Evolutionary conservation across 2,329 filamentous ascomycete genomes (phyloP).

Genomic region (Aspergillus udagawae): DNA sequence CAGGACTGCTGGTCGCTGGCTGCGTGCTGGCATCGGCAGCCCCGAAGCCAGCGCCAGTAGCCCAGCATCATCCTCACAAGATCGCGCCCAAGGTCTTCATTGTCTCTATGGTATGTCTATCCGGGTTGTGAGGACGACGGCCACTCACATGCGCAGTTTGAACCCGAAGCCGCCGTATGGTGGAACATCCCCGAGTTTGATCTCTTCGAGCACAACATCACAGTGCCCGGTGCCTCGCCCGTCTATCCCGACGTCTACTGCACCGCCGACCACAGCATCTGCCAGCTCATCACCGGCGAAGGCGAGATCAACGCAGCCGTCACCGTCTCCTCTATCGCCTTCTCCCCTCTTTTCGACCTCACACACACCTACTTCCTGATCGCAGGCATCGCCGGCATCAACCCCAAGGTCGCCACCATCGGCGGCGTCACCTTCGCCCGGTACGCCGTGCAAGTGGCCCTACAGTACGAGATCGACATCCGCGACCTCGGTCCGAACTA

Average conservation of each 20-base stretch:
- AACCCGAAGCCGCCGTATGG: slow-evolving; percentile 60
- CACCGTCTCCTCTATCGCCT: slow-evolving; percentile 60
- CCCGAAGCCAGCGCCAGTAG: neutral
- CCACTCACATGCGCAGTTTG: slow-evolving; percentile 46
- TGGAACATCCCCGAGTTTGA: slow-evolving; percentile 54
- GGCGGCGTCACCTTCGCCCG: slow-evolving; percentile 64
- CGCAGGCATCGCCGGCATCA: slow-evolving; percentile 70
- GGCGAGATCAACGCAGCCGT: slow-evolving; percentile 71
- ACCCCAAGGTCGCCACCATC: slow-evolving; percentile 63
- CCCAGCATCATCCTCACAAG: slow-evolving; percentile 8
- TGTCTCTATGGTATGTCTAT: slow-evolving; percentile 35
- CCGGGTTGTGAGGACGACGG: neutral
- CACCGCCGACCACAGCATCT: slow-evolving; percentile 56
- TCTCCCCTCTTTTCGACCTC: slow-evolving; percentile 61
- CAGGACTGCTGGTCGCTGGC: slow-evolving; percentile 13
- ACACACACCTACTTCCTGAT: slow-evolving; percentile 66
- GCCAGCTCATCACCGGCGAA: slow-evolving; percentile 66
- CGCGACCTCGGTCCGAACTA: slow-evolving; percentile 64
- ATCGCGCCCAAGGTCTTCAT: slow-evolving; percentile 41
- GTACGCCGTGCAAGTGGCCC: slow-evolving; percentile 68
- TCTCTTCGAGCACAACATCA: slow-evolving; percentile 55
- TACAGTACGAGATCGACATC: slow-evolving; percentile 72
- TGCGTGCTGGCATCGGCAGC: slow-evolving; percentile 8
- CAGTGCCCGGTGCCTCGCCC: slow-evolving; percentile 61
- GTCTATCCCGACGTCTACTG: slow-evolving; percentile 64